A percentile compares a stretch with the other conserved stretches of the same genome.
Conservation (phyloP, 1,139 yeast genomes). For the Geotrichum reessii region DNA sequence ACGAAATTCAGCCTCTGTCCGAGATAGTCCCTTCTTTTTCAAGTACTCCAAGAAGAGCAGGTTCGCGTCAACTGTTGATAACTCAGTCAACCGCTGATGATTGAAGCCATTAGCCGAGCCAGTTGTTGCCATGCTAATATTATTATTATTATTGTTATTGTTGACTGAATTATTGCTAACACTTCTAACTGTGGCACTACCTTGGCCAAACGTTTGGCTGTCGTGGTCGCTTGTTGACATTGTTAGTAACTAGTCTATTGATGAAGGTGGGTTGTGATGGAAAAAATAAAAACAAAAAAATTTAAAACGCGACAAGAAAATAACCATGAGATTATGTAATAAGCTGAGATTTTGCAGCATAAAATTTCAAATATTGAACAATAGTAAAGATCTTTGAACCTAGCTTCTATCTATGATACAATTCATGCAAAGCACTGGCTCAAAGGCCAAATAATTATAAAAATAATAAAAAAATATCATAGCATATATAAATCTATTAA, state of each 20-base stretch:
- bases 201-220: not conserved
- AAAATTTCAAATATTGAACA: not conserved
- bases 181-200: not conserved
- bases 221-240: not conserved
- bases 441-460: not conserved
- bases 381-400: not conserved
- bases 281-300: not conserved
- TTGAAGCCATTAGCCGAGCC: constrained; percentile 1
- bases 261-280: constrained; percentile 7
- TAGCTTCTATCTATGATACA: not conserved
- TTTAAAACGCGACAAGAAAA: not conserved
- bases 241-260: not conserved
- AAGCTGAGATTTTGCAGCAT: not conserved
- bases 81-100: not conserved
- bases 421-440: not conserved
- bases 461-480: not conserved
- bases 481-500: constrained; percentile 3
- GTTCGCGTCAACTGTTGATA: not conserved
- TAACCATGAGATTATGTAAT: not conserved
- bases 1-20: constrained; percentile 89
- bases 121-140: not conserved
- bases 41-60: constrained; percentile 70
- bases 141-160: not conserved
- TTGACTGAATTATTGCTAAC: not conserved
- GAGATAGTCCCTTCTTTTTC: constrained; percentile 87